Evolutionary conservation across 495 filamentous ascomycete species (phyloP).

Genomic region (Penicillium salamii): DNA sequence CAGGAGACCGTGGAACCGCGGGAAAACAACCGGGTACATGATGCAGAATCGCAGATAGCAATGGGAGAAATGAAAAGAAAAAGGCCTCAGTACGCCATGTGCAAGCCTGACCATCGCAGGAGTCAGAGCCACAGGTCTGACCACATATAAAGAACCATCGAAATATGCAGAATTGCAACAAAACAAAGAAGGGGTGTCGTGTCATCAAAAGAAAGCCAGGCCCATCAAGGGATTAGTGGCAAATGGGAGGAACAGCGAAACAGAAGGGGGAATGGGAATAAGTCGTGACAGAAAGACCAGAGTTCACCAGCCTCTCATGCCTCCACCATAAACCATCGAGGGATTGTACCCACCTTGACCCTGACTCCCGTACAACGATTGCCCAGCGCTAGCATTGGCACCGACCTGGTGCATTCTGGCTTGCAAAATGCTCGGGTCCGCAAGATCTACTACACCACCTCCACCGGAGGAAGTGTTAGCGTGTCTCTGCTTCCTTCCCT

Average conservation of each 20-base stretch:
- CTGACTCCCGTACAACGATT: conserved; percentile 87
- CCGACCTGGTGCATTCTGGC: conserved; percentile 90
- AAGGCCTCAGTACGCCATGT: conserved; percentile 35
- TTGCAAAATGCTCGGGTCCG: conserved; percentile 99
- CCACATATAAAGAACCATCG: conserved; percentile 24
- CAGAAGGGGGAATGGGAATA: conserved; percentile 16
- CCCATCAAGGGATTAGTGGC: conserved; percentile 17
- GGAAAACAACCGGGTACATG: conserved; percentile 21
- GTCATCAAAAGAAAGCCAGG: conserved; percentile 26
- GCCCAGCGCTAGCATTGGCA: conserved; percentile 63
- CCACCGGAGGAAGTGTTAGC: conserved; percentile 99
- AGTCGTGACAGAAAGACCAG: conserved; percentile 10
- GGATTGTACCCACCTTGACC: conserved; percentile 98
- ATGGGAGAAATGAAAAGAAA: conserved; percentile 7
- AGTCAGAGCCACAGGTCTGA: conserved; percentile 34
- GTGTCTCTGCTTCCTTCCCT: conserved; percentile 99
- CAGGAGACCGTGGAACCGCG: conserved; percentile 28
- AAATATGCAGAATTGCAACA: conserved; percentile 28
- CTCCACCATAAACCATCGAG: conserved; percentile 78
- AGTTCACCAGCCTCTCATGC: conserved; percentile 70
- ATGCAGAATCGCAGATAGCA: conserved; percentile 17
- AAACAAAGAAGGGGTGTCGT: conserved; percentile 30
- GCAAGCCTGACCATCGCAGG: conserved; percentile 31
- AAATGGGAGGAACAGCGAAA: conserved; percentile 14
- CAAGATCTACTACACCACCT: conserved; percentile 98